Evolutionary conservation across 2,329 filamentous ascomycete genomes (phyloP).

Genomic region (Botrytis medusae): DNA sequence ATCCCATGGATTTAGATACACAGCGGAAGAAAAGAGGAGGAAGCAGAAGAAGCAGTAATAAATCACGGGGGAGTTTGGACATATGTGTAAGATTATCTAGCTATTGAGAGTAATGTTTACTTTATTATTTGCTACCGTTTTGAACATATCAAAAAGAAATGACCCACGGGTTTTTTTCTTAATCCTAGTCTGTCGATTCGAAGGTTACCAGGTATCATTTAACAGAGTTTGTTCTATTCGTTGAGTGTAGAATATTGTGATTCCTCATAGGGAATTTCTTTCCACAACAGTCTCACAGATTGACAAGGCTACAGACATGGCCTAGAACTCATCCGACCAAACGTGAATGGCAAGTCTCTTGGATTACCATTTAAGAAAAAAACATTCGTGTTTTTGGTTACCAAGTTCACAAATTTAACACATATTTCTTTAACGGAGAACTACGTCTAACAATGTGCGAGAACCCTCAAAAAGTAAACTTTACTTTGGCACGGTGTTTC

Average conservation of each 20-base stretch:
- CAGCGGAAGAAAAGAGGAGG: constrained; percentile 34
- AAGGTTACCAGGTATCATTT: too few species aligned
- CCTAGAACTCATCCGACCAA: neutral
- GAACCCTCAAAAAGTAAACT: neutral
- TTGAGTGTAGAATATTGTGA: neutral
- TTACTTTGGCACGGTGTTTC: neutral
- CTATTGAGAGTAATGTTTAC: neutral
- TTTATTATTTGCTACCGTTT: neutral
- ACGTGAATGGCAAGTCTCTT: neutral
- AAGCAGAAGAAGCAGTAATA: constrained; percentile 28
- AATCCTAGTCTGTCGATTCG: too few species aligned
- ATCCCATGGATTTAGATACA: constrained; percentile 47
- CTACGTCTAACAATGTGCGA: neutral
- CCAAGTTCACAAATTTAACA: neutral
- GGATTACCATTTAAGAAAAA: neutral
- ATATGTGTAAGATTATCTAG: neutral
- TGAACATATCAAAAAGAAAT: neutral
- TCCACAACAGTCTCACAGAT: neutral
- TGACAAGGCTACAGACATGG: neutral
- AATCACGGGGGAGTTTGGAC: neutral
- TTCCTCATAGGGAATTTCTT: neutral
- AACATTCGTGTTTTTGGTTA: neutral
- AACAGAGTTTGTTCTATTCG: neutral
- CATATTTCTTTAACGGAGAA: neutral
- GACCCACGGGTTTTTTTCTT: too few species aligned